These are phyloP conservation scores for Paracamarosporium sp. DNA, from an alignment of 2,329 filamentous ascomycete genomes.

Conservation along the genomic window DNA sequence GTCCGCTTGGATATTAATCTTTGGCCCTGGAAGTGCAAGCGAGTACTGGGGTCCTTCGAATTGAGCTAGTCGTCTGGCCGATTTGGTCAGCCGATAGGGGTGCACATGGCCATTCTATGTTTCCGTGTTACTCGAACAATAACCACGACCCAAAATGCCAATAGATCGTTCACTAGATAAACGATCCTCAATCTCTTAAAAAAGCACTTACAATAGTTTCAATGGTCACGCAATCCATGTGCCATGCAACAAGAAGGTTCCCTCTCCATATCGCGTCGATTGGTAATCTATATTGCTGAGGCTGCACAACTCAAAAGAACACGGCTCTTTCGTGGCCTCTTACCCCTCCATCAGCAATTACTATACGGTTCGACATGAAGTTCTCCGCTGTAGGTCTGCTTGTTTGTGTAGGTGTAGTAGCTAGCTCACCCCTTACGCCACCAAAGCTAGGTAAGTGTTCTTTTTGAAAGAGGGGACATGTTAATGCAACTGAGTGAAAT, in stretches of 20 bases:
- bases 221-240: not conserved
- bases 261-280: no score
- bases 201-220: not conserved
- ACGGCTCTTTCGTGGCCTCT: not conserved
- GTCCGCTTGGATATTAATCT: no score
- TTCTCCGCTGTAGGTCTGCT: not conserved
- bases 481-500: no score
- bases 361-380: not conserved
- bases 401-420: not conserved
- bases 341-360: not conserved
- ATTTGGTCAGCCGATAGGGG: no score
- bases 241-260: not conserved
- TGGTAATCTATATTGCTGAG: not conserved
- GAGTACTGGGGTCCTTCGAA: no score
- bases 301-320: not conserved
- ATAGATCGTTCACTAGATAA: not conserved
- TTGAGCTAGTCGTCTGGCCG: no score
- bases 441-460: no score
- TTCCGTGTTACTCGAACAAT: no score
- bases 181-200: not conserved
- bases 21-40: no score
- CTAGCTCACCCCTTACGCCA: not conserved
- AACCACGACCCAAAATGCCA: not conserved
- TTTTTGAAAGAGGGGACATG: no score
- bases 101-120: no score